A percentile compares a stretch with the other conserved stretches of the same genome.
These are phyloP conservation scores for Populus hybrid DNA, from an alignment of 441 rosid species.

Conservation along the genomic window DNA sequence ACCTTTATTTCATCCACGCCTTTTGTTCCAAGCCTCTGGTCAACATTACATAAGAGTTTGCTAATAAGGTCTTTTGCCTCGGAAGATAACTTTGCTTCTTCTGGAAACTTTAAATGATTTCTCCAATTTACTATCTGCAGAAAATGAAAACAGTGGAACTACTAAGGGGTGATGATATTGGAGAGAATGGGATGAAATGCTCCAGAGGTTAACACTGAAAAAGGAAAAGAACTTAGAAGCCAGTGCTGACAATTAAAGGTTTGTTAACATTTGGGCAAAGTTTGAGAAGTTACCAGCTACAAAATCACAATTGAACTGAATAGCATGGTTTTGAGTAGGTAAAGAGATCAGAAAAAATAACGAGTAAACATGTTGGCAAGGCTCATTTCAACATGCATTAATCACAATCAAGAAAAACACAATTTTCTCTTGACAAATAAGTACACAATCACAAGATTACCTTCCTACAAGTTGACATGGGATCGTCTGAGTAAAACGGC, in stretches of 20 bases:
- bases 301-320: neutral
- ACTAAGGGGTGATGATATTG: constrained; percentile 6
- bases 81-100: constrained; percentile 81
- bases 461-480: constrained; percentile 97
- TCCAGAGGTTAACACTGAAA: neutral
- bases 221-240: neutral
- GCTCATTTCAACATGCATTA: neutral
- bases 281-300: constrained; percentile 9
- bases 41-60: constrained; percentile 82
- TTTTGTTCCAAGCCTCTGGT: constrained; percentile 89
- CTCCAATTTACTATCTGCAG: constrained; percentile 94
- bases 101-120: constrained; percentile 88
- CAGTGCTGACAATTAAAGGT: neutral
- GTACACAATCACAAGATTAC: constrained; percentile 25
- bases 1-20: constrained; percentile 93
- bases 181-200: neutral
- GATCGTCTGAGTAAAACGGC: constrained; percentile 94
- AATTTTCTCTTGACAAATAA: neutral
- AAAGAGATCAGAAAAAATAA: neutral
- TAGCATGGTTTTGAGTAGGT: neutral
- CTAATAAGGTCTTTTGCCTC: constrained; percentile 92
- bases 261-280: neutral
- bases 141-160: constrained; percentile 2
- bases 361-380: neutral
- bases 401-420: neutral